These are phyloP conservation scores for Tetrapisispora iriomotensis DNA, from an alignment of 805 yeast species.

Conservation along the genomic window DNA sequence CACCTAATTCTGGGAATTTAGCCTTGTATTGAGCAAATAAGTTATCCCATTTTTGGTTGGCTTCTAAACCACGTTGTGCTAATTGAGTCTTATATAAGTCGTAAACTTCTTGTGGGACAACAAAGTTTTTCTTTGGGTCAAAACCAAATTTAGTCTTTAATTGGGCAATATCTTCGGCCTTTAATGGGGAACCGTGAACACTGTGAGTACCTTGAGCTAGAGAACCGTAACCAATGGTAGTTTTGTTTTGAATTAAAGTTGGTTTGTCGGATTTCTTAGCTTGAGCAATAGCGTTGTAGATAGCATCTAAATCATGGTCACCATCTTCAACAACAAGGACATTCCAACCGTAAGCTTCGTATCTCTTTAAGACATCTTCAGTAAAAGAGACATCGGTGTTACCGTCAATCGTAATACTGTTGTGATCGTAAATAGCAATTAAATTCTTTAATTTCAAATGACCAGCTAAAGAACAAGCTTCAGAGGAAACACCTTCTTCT, in stretches of 20 bases:
- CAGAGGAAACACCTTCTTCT: conserved; percentile 95
- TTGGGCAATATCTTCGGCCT: conserved; percentile 84
- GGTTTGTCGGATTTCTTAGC: conserved; percentile 86
- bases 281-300: conserved; percentile 63
- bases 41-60: conserved; percentile 67
- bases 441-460: conserved; percentile 88
- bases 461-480: conserved; percentile 92
- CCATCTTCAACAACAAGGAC: conserved; percentile 68
- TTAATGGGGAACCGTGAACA: conserved; percentile 95
- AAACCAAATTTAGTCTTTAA: conserved; percentile 77
- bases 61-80: conserved; percentile 51
- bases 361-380: conserved; percentile 79
- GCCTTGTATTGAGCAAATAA: conserved; percentile 49
- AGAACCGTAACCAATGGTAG: conserved; percentile 94
- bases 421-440: conserved; percentile 93
- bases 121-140: conserved; percentile 72
- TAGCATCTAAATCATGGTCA: conserved; percentile 63
- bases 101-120: conserved; percentile 73
- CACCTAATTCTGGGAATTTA: conserved; percentile 69
- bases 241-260: conserved; percentile 74
- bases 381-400: conserved; percentile 81
- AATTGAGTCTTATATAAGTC: conserved; percentile 50
- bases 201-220: conserved; percentile 71
- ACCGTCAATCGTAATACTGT: conserved; percentile 96
- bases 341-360: conserved; percentile 94